Base-by-base conservation (phyloP, 192 early-diverging fungal species). In the Umbelopsis isabellina region DNA sequence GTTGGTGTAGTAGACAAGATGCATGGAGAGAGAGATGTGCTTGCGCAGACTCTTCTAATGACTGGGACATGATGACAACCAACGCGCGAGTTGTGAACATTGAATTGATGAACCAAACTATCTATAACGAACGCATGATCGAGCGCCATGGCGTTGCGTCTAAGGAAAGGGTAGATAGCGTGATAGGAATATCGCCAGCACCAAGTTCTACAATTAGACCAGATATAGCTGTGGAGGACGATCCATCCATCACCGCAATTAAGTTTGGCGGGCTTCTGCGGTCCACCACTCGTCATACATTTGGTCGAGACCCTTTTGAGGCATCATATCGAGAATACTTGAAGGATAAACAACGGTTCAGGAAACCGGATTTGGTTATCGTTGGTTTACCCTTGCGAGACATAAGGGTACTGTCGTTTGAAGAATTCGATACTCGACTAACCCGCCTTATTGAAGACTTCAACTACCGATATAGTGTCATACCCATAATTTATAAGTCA, bases 1-100 rank as follows among this genome's bases (percentile, higher is more conserved):
- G 55, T 4, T 61, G 55, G 55, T 61, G 55, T n/a, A 35, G 55
- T 5, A 61, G 55, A 61, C 55, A 61, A 4, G 55, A 61, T 35
- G 55, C 55, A 35, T 61, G 55, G 55, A 27, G 55, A 7, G 27
- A 61, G 33, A 11, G 55, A 16, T 61, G 55, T 25, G 27, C 55
- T 5, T 61, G 55, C 37, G 55, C 55, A 12, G 30, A 61, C 37
- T 11, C 16, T 35, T 25, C 55, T n/a, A 4, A 61, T n/a, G 30
- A 61, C 55, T 61, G 55, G 55, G 33, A 61, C 13, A 37, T 18
- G 30, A 27, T 61, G 55, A 61, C 27, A 35, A 33, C 55, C 13
- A 18, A 25, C 11, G 16, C 18, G 5, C 15, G 30, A 23, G 27
- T 35, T 35, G 12, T 61, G 4, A 30, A 61, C 30, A 12, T 61